These are phyloP conservation scores for Penicillium rolfsii DNA, from an alignment of 2,329 filamentous ascomycete genomes.

Conservation along the genomic window DNA sequence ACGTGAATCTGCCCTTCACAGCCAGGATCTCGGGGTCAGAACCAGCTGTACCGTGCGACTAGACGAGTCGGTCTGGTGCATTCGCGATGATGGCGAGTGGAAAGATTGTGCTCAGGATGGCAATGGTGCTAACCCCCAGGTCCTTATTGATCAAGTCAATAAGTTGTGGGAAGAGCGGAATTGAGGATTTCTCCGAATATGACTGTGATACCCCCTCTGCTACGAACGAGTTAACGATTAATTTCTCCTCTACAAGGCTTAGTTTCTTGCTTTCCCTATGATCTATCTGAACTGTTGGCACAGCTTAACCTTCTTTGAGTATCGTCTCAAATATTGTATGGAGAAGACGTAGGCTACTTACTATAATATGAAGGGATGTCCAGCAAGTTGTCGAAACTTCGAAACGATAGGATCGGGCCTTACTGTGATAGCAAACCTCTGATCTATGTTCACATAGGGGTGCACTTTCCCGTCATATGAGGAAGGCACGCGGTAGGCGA, in stretches of 20 bases:
- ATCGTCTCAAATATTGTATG: not conserved
- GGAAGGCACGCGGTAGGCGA: not conserved
- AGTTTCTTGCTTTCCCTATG: not conserved
- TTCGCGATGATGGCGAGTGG: slow-evolving; percentile 79
- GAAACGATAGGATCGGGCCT: not conserved
- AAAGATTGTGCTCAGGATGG: slow-evolving; percentile 72
- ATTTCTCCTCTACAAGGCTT: not conserved
- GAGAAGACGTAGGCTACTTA: not conserved
- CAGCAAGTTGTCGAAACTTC: not conserved
- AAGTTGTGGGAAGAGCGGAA: slow-evolving; percentile 59
- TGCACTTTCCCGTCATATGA: not conserved
- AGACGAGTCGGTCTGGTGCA: slow-evolving; percentile 78
- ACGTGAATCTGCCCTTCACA: slow-evolving; percentile 55
- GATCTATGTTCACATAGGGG: not conserved
- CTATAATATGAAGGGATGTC: not conserved
- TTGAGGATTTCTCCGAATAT: slow-evolving; percentile 1
- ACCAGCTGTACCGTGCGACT: slow-evolving; percentile 80
- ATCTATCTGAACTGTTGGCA: not conserved
- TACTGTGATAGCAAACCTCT: not conserved
- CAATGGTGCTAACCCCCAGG: slow-evolving; percentile 54
- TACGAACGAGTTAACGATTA: not conserved
- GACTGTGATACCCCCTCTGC: slow-evolving; percentile 14
- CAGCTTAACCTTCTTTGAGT: not conserved
- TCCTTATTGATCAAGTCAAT: slow-evolving; percentile 77
- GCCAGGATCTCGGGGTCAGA: slow-evolving; percentile 63